Percentiles rank a stretch among this genome's conserved stretches.
Evolutionary conservation across 805 yeast genomes (phyloP).

Genomic region (Blastobotrys muscicola): DNA sequence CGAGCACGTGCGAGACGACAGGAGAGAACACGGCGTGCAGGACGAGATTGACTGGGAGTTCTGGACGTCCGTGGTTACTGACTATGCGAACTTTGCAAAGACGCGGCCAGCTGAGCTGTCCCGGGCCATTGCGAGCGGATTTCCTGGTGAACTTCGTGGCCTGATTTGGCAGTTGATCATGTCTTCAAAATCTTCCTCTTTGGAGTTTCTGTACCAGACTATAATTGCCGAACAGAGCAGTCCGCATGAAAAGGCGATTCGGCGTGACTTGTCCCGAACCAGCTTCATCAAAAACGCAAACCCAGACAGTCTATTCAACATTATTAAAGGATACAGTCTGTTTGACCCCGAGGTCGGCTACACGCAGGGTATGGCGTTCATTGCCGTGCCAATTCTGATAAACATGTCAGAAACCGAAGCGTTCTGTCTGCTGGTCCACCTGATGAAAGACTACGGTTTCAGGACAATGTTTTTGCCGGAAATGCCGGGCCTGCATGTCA

Average conservation of each 20-base stretch:
- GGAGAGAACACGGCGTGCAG: slow-evolving; percentile 3
- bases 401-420: slow-evolving; percentile 78
- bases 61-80: slow-evolving; percentile 76
- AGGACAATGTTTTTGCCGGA: slow-evolving; percentile 73
- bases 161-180: slow-evolving; percentile 88
- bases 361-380: slow-evolving; percentile 96
- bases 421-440: slow-evolving; percentile 65
- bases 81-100: slow-evolving; percentile 59
- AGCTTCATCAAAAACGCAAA: slow-evolving; percentile 59
- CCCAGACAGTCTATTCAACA: slow-evolving; percentile 49
- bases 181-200: slow-evolving; percentile 55
- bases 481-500: slow-evolving; percentile 86
- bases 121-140: slow-evolving; percentile 58
- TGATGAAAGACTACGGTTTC: slow-evolving; percentile 81
- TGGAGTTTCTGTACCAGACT: slow-evolving; percentile 49
- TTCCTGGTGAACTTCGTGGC: slow-evolving; percentile 79
- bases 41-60: slow-evolving; percentile 40
- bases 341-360: slow-evolving; percentile 92
- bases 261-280: slow-evolving; percentile 77
- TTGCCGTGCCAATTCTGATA: slow-evolving; percentile 74
- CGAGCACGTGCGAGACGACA: slow-evolving; percentile 14
- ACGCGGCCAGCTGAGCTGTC: slow-evolving; percentile 52
- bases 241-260: slow-evolving; percentile 65
- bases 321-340: slow-evolving; percentile 75
- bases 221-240: slow-evolving; percentile 38